Evolutionary conservation across 2,329 filamentous ascomycete species (phyloP).

Genomic region (Aspergillus ochraceus): DNA sequence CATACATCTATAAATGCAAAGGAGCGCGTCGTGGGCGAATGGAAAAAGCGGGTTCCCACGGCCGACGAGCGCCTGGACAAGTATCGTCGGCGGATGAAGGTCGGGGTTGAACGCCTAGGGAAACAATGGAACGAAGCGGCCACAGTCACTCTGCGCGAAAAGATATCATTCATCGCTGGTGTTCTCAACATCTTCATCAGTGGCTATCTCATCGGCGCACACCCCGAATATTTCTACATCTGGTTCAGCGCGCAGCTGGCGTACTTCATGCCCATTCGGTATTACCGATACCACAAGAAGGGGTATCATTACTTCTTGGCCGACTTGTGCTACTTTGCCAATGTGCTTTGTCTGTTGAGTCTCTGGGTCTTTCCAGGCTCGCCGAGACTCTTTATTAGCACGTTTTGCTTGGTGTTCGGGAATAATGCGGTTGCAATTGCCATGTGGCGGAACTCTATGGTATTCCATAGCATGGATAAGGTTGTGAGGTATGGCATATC

Average conservation of each 20-base stretch:
- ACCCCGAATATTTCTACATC: constrained; percentile 80
- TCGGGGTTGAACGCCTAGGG: constrained; percentile 82
- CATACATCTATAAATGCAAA: constrained; percentile 75
- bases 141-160: constrained; percentile 84
- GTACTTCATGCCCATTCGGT: constrained; percentile 97
- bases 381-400: constrained; percentile 86
- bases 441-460: constrained; percentile 98
- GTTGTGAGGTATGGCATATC: constrained; percentile 67
- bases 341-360: constrained; percentile 75
- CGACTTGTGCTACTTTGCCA: constrained; percentile 98
- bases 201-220: constrained; percentile 86
- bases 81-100: constrained; percentile 83
- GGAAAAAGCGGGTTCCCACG: constrained; percentile 79
- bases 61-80: constrained; percentile 91
- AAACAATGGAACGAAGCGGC: constrained; percentile 87
- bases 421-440: constrained; percentile 98
- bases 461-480: constrained; percentile 98
- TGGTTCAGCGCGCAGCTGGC: constrained; percentile 88
- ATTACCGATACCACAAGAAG: constrained; percentile 83
- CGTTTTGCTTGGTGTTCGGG: constrained; percentile 89
- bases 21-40: constrained; percentile 88
- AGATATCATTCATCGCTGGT: constrained; percentile 92
- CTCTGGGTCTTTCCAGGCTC: constrained; percentile 90
- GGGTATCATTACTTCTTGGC: constrained; percentile 97
- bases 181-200: constrained; percentile 98